Conservation (phyloP, 108 stramenopile species). For the Mayamaea pseudoterrestris region DNA sequence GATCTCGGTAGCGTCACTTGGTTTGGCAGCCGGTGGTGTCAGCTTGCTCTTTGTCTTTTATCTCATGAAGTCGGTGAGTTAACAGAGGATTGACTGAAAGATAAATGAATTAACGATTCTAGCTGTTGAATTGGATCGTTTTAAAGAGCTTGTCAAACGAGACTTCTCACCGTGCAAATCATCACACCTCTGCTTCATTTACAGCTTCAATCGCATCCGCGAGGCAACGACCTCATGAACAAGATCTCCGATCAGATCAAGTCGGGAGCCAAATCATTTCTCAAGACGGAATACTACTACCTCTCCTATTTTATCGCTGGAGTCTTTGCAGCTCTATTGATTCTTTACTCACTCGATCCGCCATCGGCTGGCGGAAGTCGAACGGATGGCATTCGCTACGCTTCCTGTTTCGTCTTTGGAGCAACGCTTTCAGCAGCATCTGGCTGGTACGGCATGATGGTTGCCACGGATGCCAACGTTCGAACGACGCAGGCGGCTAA, state of each 20-base stretch:
- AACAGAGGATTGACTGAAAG: background rate
- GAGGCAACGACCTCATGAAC: slow-evolving; percentile 60
- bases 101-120: background rate
- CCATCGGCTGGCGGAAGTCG: slow-evolving; percentile 20
- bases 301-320: slow-evolving; percentile 65
- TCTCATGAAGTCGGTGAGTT: slow-evolving; percentile 36
- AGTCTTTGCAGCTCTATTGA: slow-evolving; percentile 27
- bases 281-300: slow-evolving; percentile 87
- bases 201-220: slow-evolving; percentile 32
- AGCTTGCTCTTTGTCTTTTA: slow-evolving; percentile 36
- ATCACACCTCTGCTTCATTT: slow-evolving; percentile 1
- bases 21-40: slow-evolving; percentile 29
- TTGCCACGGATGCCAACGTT: slow-evolving; percentile 84
- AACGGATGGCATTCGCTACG: slow-evolving; percentile 71
- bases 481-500: slow-evolving; percentile 84
- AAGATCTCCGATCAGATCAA: slow-evolving; percentile 69
- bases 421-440: slow-evolving; percentile 68
- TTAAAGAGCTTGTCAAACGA: background rate
- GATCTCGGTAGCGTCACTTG: slow-evolving; percentile 33
- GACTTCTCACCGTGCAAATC: background rate
- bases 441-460: slow-evolving; percentile 83
- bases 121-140: background rate
- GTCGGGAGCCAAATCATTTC: slow-evolving; percentile 82
- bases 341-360: slow-evolving; percentile 46
- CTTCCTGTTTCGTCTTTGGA: slow-evolving; percentile 72